A percentile compares a stretch with the other conserved stretches of the same genome.
Conservation (phyloP, 176 grass and related monocot genomes). For the Cenchrus americanus region DNA sequence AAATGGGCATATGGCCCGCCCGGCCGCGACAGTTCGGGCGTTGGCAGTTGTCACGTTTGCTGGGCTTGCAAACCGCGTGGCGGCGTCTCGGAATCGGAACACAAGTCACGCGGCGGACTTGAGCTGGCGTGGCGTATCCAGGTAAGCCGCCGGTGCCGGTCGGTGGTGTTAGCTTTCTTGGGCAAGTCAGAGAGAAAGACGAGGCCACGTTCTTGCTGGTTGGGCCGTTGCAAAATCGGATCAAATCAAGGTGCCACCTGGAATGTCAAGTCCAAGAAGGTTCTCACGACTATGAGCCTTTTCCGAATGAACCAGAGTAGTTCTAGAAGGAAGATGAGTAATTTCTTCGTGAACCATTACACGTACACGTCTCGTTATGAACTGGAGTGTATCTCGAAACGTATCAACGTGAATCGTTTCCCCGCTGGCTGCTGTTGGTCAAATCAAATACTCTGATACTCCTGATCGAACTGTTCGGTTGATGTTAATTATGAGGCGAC, state of each 20-base stretch:
- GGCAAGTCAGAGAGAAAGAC: not conserved
- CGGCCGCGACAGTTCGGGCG: not conserved
- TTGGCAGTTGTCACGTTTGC: constrained; percentile 16
- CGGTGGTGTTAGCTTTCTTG: not conserved
- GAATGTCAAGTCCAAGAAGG: constrained; percentile 22
- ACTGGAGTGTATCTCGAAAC: not conserved
- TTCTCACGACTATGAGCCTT: not conserved
- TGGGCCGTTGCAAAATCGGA: not conserved
- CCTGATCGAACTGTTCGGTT: not conserved
- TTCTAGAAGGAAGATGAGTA: not conserved
- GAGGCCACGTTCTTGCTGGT: not conserved
- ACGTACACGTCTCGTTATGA: not conserved
- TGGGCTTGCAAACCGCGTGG: constrained; percentile 32
- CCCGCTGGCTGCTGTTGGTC: not conserved
- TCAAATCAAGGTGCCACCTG: not conserved
- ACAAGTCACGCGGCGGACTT: not conserved
- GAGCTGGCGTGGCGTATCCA: constrained; percentile 13
- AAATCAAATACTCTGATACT: not conserved
- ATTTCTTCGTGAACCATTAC: not conserved
- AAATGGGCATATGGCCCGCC: not conserved
- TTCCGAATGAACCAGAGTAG: not conserved
- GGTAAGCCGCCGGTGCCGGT: constrained; percentile 15
- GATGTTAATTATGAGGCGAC: not conserved
- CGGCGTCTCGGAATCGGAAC: too few species aligned
- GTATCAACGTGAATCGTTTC: not conserved